Evolutionary conservation across 352 stramenopile species (phyloP).

Genomic region (Achlya hypogyna): DNA sequence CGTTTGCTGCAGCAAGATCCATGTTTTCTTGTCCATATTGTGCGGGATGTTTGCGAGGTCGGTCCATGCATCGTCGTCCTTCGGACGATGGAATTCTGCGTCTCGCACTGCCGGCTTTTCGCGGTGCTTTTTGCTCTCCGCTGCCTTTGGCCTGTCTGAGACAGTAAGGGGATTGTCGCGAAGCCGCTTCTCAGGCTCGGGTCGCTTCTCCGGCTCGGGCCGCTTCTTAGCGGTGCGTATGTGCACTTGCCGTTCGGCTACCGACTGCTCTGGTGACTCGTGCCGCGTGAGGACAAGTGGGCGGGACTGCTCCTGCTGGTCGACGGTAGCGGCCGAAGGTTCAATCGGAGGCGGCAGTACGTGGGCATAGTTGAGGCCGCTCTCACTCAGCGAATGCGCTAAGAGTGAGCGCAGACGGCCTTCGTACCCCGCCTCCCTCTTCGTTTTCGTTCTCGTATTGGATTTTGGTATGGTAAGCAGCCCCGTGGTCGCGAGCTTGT

Average conservation of each 20-base stretch:
- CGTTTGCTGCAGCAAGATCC: constrained; percentile 12
- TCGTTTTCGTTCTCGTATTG: background rate
- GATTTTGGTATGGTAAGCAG: background rate
- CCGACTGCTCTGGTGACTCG: background rate
- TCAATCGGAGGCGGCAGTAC: constrained; percentile 21
- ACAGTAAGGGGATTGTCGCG: background rate
- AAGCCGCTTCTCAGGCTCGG: background rate
- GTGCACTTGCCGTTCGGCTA: background rate
- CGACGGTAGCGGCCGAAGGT: background rate
- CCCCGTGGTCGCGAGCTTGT: constrained; percentile 34
- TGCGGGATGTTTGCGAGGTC: background rate
- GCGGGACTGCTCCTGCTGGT: background rate
- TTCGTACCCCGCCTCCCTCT: constrained; percentile 28
- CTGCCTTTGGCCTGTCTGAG: background rate
- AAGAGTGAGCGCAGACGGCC: constrained; percentile 41
- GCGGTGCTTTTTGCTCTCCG: background rate
- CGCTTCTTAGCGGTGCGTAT: background rate
- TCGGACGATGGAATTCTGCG: background rate
- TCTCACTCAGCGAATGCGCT: constrained; percentile 49
- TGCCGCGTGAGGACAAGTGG: constrained; percentile 4
- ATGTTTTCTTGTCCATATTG: constrained; percentile 18
- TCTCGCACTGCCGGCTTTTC: background rate
- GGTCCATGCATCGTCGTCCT: background rate
- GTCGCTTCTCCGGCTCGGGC: background rate
- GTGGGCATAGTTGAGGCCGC: constrained; percentile 48